Conservation (phyloP, 257 asterid genomes). For the Eustoma russellianum region DNA sequence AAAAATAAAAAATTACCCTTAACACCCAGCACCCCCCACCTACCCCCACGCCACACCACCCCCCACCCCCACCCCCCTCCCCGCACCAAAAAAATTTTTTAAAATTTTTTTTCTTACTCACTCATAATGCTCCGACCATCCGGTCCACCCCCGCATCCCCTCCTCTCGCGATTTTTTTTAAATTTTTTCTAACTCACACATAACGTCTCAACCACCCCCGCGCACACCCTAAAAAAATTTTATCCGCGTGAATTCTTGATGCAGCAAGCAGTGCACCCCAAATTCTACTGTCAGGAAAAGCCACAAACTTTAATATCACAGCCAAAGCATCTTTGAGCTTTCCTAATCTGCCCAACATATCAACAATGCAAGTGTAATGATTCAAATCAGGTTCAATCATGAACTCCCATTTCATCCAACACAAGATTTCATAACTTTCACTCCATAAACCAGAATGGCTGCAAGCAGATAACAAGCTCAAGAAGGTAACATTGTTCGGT, state of each 20-base stretch:
- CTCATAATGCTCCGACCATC: too few species aligned
- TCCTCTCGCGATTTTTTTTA: too few species aligned
- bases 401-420: slow-evolving; percentile 27
- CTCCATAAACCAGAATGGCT: slow-evolving; percentile 39
- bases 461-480: slow-evolving; percentile 40
- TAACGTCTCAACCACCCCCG: too few species aligned
- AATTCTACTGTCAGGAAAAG: slow-evolving; percentile 31
- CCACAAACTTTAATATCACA: slow-evolving; percentile 20
- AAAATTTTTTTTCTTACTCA: too few species aligned
- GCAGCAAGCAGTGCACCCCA: slow-evolving; percentile 45
- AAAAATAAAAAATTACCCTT: too few species aligned
- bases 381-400: slow-evolving; percentile 26
- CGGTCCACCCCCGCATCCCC: too few species aligned
- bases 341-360: slow-evolving; percentile 37
- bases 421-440: slow-evolving; percentile 23
- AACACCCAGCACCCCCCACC: too few species aligned
- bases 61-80: too few species aligned
- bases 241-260: slow-evolving; percentile 25
- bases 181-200: too few species aligned
- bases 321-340: slow-evolving; percentile 33
- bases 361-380: slow-evolving; percentile 49
- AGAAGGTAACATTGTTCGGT: slow-evolving; percentile 34
- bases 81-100: too few species aligned
- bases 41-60: too few species aligned
- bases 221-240: too few species aligned